Evolutionary conservation across 2,329 filamentous ascomycete species (phyloP), one percentile per base, ranked within the genome.

Genomic region (Aspergillus sp.): DNA sequence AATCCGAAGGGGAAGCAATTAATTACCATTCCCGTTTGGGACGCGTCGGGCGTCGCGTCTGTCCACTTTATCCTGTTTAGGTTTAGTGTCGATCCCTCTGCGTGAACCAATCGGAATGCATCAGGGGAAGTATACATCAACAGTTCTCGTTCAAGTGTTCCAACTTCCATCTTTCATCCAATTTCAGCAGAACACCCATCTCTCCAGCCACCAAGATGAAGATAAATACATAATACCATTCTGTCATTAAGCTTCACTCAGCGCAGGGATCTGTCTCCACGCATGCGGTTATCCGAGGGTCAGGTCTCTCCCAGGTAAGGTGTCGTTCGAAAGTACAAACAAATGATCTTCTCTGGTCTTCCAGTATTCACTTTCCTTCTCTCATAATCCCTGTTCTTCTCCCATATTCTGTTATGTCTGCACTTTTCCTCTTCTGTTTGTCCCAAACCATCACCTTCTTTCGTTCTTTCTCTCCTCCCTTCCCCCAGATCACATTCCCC

Each of bases 1-100:
- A 49, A 38, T 46, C 46, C 44, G 48, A 54, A 44, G 53, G 52
- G 55, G 42, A 49, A 59, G 47, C 25, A 10, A 29, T 10, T 29
- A 29, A 29, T 29, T 29, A 29, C 25, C 25, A 29, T 38, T 38
- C 34, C 34, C 11, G 14, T n/a, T 38, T 38, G 47, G 53, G 54
- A 59, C 65, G 64, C 65, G 64, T 59, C 52, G 21, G 45, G 32
- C 49, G 49, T 52, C 45, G 58, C 65, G 66, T 65, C 65, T 65
- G 64, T 67, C 66, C 66, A 69, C 65, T 69, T 69, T 66, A 46
- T 53, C 63, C 58, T 23, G 10, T 54, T 65, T 38, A 5, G 59
- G 66, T 41, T 60, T 69, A 69, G 67, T 45, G 58, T 21, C 1
- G 9, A 9, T n/a, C 11, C 17, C 20, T 7, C 11, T 17, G 3